Evolutionary conservation across 345 rosid genomes (phyloP).

Genomic region (Aquilaria sinensis): DNA sequence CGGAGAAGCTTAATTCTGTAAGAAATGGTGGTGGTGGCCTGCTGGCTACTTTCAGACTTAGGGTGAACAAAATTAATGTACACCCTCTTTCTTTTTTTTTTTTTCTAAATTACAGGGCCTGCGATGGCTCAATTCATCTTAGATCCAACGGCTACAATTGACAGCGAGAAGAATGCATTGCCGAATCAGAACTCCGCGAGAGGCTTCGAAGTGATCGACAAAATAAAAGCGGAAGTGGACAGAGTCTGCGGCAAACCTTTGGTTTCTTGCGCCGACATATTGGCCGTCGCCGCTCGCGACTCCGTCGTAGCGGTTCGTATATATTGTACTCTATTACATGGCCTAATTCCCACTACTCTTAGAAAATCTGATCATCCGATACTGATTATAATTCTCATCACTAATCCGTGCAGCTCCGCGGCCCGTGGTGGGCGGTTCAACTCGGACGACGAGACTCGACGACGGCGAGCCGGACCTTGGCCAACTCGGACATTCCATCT

Average conservation of each 20-base stretch:
- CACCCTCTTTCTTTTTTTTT: background rate
- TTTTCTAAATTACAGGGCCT: slow-evolving; percentile 26
- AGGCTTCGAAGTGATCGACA: slow-evolving; percentile 42
- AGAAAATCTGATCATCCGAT: too few relatives aligned
- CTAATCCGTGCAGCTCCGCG: slow-evolving; percentile 26
- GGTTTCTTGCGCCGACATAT: slow-evolving; percentile 39
- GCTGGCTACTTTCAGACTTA: too few relatives aligned
- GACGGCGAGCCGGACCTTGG: slow-evolving; percentile 17
- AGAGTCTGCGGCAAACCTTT: slow-evolving; percentile 23
- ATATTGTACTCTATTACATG: background rate
- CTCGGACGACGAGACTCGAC: slow-evolving; percentile 40
- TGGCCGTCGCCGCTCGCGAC: slow-evolving; percentile 39
- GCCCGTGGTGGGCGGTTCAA: slow-evolving; percentile 31
- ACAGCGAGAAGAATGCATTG: slow-evolving; percentile 28
- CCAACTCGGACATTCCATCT: slow-evolving; percentile 23
- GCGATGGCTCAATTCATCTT: slow-evolving; percentile 41
- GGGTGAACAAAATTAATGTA: background rate
- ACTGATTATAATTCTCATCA: too few relatives aligned
- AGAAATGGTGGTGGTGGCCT: too few relatives aligned
- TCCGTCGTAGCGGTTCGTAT: slow-evolving; percentile 32
- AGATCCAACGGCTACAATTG: slow-evolving; percentile 24
- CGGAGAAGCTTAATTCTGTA: too few relatives aligned
- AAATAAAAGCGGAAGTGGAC: slow-evolving; percentile 30
- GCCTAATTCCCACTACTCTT: too few relatives aligned
- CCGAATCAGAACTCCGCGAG: slow-evolving; percentile 31